Evolutionary conservation across 345 rosid genomes (phyloP), one percentile per base, ranked within the genome.

Genomic region (Brassica rapa): DNA sequence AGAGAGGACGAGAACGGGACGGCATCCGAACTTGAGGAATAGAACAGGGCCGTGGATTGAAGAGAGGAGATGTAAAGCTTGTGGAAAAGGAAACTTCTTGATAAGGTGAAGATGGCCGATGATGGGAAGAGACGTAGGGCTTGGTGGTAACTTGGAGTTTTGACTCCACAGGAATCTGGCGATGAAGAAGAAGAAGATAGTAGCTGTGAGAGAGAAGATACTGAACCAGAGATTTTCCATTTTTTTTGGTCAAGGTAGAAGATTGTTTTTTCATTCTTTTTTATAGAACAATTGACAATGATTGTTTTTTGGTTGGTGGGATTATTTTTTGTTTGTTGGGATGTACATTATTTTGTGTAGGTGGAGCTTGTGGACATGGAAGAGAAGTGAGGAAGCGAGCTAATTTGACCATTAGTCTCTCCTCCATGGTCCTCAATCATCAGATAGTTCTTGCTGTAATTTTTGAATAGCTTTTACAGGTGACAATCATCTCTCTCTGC

Each of bases 351-450:
- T 92, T 94, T 82, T 92, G 97, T 83, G 86, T 89, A 1, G 96
- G 98, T 41, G 96, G 94, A 57, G 94, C 93, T 62, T 86, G 88
- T 76, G 96, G 98, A 76, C 98, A 92, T 86, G 97, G 96, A 60
- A 76, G 73, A 70, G 83, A 79, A 81, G 74, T 89, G 61, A 84
- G 86, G 70, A 76, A 86, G 57, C 89, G 93, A 24, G 95, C 97
- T 62, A 76, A 92, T 72, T 15, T 83, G 43, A 87, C 89, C 8
- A 83, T 92, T 65, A 88, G 82, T 85, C 80, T 94, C 67, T 92
- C 98, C 23, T 90, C 95, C 5, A 83, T 92, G 93, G 92, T 94
- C 30, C 81, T 94, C 74, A 92, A 94, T 82, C 98, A 92, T 84
- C 96, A 90, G 82, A 86, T 90, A 79, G 91, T 96, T 27, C 87